phyloP scores from a whole-genome alignment of 345 rosid species.

The Corchorus capsularis region DNA sequence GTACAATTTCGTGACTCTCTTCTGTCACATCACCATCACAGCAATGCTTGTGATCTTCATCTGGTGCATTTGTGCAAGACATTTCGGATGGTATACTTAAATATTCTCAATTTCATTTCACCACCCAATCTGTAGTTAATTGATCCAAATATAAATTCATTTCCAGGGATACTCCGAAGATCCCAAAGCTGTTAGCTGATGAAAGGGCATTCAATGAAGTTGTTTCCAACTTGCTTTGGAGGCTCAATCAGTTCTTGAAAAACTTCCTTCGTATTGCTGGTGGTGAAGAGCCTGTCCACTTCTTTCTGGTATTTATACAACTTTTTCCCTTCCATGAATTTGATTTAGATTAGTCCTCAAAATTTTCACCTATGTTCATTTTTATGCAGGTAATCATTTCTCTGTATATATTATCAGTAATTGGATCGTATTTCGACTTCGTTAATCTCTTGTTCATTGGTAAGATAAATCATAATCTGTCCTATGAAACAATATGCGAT shows the following conservation, averaged over 20 bases:
- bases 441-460: constrained; percentile 75
- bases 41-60: constrained; percentile 73
- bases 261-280: constrained; percentile 58
- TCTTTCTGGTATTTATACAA: constrained; percentile 46
- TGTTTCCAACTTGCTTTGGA: constrained; percentile 46
- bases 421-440: constrained; percentile 73
- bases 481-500: neutral
- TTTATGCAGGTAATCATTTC: constrained; percentile 41
- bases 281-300: constrained; percentile 63
- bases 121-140: neutral
- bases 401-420: constrained; percentile 64
- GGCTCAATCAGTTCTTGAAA: constrained; percentile 43
- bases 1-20: constrained; percentile 76
- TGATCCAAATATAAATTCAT: neutral
- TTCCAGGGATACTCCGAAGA: constrained; percentile 59
- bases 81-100: constrained; percentile 53
- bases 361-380: neutral
- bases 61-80: constrained; percentile 56
- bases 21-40: constrained; percentile 69
- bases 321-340: neutral
- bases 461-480: constrained; percentile 30
- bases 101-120: neutral
- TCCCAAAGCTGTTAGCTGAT: constrained; percentile 43
- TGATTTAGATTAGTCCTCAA: neutral
- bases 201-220: constrained; percentile 46